Evolutionary conservation across 805 yeast genomes (phyloP).

Genomic region (Priceomyces castillae): DNA sequence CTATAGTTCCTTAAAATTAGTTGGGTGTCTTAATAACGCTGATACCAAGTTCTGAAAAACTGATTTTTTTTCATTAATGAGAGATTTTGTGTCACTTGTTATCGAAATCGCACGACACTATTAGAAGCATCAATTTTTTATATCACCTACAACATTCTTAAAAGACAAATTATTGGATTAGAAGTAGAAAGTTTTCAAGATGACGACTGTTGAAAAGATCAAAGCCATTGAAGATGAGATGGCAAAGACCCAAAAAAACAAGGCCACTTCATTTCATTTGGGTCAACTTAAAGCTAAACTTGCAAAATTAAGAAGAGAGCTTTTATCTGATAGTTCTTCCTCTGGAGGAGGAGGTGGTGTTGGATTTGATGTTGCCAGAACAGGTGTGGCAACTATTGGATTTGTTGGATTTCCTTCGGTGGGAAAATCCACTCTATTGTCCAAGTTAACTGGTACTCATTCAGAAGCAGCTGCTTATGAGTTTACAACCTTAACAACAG

Average conservation of each 20-base stretch:
- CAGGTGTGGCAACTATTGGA: conserved; percentile 97
- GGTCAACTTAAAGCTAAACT: conserved; percentile 96
- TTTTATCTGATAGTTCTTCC: conserved; percentile 60
- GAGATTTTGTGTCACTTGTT: conserved; percentile 1
- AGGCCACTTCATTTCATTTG: conserved; percentile 95
- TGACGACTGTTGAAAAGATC: conserved; percentile 57
- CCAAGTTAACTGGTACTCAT: conserved; percentile 90
- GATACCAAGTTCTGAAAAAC: not conserved
- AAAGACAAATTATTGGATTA: not conserved
- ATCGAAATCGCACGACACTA: conserved; percentile 1
- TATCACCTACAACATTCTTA: not conserved
- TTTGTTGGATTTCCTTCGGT: conserved; percentile 99
- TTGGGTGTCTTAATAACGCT: not conserved
- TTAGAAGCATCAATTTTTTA: not conserved
- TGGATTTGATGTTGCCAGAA: conserved; percentile 98
- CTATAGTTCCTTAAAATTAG: conserved; percentile 1
- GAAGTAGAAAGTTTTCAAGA: conserved; percentile 8
- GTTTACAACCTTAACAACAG: conserved; percentile 95
- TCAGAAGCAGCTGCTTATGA: conserved; percentile 98
- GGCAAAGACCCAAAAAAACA: conserved; percentile 97
- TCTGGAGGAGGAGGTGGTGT: conserved; percentile 88
- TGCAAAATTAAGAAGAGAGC: conserved; percentile 91
- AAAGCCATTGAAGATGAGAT: conserved; percentile 94
- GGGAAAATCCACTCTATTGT: conserved; percentile 80
- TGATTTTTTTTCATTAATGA: not conserved